Conservation (phyloP, 75 land plant genomes). For the Ceratopteris richardii region DNA sequence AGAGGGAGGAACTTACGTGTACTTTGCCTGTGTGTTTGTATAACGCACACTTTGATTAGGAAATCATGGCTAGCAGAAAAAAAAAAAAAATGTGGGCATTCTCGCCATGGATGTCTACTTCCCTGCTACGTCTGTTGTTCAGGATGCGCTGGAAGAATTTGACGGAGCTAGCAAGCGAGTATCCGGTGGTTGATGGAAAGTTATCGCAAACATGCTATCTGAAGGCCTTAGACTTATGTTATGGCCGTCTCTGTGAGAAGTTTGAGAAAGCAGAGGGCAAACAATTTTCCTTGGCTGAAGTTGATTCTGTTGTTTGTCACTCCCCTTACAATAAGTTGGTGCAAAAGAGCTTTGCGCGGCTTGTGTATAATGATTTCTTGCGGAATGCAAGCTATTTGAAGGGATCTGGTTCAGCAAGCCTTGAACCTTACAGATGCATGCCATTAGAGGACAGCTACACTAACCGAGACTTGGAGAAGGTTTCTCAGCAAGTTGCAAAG, state of each 20-base stretch:
- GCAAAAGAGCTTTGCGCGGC: conserved; percentile 73
- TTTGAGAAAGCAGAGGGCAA: conserved; percentile 72
- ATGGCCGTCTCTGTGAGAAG: conserved; percentile 65
- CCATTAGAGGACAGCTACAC: conserved; percentile 73
- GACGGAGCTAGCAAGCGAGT: too few species aligned
- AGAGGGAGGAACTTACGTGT: too few species aligned
- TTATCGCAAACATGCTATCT: conserved; percentile 93
- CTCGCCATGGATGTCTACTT: too few species aligned
- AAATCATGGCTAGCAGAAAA: too few species aligned
- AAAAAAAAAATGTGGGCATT: too few species aligned
- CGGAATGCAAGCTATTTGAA: conserved; percentile 64
- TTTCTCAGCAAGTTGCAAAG: conserved; percentile 80
- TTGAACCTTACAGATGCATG: conserved; percentile 59
- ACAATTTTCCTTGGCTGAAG: conserved; percentile 65
- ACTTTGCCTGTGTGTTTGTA: too few species aligned
- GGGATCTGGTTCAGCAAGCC: conserved; percentile 51
- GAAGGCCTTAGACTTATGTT: conserved; percentile 91
- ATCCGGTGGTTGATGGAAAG: conserved; percentile 99
- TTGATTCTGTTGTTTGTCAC: conserved; percentile 78
- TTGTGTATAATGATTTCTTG: conserved; percentile 66
- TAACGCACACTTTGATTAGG: too few species aligned
- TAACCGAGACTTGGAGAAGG: conserved; percentile 93
- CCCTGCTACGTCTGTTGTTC: too few species aligned
- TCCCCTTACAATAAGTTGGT: conserved; percentile 99
- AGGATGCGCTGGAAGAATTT: too few species aligned